Conservation (phyloP, 2,329 filamentous ascomycete species). For the Fusarium drepaniforme region DNA sequence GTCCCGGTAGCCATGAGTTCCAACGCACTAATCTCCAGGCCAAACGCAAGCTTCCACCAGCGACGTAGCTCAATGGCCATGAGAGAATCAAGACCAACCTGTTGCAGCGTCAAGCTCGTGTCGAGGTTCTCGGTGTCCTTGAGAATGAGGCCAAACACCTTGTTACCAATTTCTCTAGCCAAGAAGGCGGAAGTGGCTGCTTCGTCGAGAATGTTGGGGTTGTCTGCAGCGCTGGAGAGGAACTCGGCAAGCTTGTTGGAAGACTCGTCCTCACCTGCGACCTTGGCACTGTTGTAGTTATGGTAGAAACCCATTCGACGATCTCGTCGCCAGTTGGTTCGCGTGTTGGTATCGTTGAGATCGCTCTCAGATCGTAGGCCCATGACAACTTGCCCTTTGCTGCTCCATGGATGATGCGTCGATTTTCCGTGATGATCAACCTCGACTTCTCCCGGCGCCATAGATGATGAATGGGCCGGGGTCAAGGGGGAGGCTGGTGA, state of each 20-base stretch:
- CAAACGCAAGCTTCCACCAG: slow-evolving; percentile 8
- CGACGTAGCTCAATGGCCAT: slow-evolving; percentile 5
- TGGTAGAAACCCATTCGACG: slow-evolving; percentile 11
- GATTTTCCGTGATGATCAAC: background rate
- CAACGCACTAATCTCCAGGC: background rate
- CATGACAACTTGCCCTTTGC: background rate
- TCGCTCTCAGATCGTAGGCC: background rate
- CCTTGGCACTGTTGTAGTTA: background rate
- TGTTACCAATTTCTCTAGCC: background rate
- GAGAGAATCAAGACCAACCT: slow-evolving; percentile 6
- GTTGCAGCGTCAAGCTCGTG: background rate
- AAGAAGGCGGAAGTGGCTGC: background rate
- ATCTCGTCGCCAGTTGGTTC: slow-evolving; percentile 2
- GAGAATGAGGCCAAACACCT: background rate
- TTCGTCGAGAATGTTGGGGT: background rate
- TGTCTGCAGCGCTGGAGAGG: background rate
- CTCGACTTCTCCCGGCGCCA: background rate
- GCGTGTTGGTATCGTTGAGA: background rate
- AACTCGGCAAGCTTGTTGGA: slow-evolving; percentile 5
- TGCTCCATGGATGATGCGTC: background rate
- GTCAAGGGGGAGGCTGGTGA: background rate
- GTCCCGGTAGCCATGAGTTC: slow-evolving; percentile 5
- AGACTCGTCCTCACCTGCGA: background rate
- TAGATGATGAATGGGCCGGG: background rate
- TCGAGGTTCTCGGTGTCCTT: slow-evolving; percentile 1